Conservation (phyloP, 2,329 filamentous ascomycete species). For the Penicillium sp. region DNA sequence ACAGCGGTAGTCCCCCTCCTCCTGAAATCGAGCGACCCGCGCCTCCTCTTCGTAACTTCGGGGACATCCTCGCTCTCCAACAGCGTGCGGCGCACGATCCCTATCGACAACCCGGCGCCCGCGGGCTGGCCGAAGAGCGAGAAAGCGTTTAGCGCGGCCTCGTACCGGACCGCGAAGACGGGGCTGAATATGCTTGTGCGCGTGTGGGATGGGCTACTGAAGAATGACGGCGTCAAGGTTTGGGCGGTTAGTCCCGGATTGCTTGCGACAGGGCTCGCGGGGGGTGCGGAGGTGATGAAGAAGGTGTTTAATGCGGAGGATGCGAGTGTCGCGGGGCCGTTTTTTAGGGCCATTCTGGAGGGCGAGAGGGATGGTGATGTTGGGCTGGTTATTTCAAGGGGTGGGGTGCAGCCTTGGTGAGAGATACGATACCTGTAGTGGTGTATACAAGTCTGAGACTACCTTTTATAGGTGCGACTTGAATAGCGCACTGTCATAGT, state of each 20-base stretch:
- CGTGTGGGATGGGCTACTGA: conserved; percentile 50
- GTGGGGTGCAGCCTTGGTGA: conserved; percentile 26
- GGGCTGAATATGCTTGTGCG: conserved; percentile 58
- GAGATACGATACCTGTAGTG: too few relatives aligned
- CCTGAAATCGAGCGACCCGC: conserved; percentile 49
- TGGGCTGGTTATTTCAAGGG: conserved; percentile 41
- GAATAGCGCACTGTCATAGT: not conserved
- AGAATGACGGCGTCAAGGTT: conserved; percentile 57
- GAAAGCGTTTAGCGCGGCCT: conserved; percentile 16
- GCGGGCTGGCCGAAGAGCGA: conserved; percentile 50
- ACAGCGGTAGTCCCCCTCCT: conserved; percentile 58
- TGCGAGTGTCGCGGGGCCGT: conserved; percentile 43
- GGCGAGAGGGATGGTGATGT: conserved; percentile 48
- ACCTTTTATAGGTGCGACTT: not conserved
- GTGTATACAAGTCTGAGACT: not conserved
- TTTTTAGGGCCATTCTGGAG: conserved; percentile 49
- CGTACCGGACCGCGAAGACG: conserved; percentile 51
- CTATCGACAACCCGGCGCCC: conserved; percentile 20
- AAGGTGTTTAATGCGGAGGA: conserved; percentile 34
- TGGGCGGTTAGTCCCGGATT: conserved; percentile 56
- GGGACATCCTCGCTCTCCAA: conserved; percentile 45
- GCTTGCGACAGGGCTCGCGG: conserved; percentile 54
- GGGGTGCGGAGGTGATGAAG: conserved; percentile 31
- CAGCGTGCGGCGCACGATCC: conserved; percentile 9
- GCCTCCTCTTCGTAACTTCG: conserved; percentile 55